Conservation (phyloP, 2,329 filamentous ascomycete genomes). For the Alternaria gaisen region DNA sequence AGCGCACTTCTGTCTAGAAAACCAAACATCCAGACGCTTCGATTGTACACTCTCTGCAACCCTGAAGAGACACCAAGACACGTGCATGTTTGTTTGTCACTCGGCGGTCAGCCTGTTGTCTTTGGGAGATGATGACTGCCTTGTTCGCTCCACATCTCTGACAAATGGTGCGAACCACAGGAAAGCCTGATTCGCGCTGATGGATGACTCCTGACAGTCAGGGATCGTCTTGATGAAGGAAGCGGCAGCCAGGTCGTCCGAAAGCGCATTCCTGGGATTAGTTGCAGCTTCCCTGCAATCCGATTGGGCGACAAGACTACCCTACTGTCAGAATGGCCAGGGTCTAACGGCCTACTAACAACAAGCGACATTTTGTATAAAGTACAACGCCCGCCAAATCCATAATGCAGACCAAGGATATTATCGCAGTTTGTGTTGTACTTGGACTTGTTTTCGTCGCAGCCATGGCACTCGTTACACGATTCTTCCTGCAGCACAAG, state of each 20-base stretch:
- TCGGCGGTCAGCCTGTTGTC: background rate
- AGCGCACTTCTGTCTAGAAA: background rate
- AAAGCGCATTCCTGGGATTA: slow-evolving; percentile 22
- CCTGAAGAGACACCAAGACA: background rate
- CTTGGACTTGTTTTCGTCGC: slow-evolving; percentile 23
- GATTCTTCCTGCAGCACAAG: slow-evolving; percentile 39
- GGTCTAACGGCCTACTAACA: slow-evolving; percentile 18
- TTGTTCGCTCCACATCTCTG: slow-evolving; percentile 5
- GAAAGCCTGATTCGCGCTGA: slow-evolving; percentile 25
- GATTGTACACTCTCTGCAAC: background rate
- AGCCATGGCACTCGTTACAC: slow-evolving; percentile 42
- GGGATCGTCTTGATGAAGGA: slow-evolving; percentile 12
- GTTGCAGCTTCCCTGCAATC: slow-evolving; percentile 37
- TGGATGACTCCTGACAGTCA: slow-evolving; percentile 14
- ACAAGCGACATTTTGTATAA: slow-evolving; percentile 34
- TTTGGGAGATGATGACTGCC: background rate
- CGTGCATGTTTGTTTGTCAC: slow-evolving; percentile 1
- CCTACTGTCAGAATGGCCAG: slow-evolving; percentile 9
- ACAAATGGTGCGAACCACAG: slow-evolving; percentile 13
- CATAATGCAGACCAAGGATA: slow-evolving; percentile 24
- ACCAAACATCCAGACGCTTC: background rate
- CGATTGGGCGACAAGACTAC: slow-evolving; percentile 35
- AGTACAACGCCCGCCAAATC: slow-evolving; percentile 10
- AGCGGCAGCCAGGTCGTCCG: slow-evolving; percentile 29
- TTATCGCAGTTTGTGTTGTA: slow-evolving; percentile 30